phyloP scores from a whole-genome alignment of 108 stramenopile species.

The Conticribra guillardii region DNA sequence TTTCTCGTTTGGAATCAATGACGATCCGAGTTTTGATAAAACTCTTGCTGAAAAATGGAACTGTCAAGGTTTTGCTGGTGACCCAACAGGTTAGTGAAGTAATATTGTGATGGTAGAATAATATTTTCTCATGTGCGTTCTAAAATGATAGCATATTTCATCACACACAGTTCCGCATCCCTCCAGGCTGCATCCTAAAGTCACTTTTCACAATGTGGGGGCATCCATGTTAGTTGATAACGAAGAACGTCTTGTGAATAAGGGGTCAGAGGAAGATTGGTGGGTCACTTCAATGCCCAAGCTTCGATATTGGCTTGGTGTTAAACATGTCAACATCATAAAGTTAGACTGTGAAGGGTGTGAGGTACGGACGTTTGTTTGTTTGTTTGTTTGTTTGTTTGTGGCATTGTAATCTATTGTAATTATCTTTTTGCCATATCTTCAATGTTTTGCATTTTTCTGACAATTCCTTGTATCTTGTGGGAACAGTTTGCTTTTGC shows the following conservation, averaged over 20 bases:
- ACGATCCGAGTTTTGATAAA: slow-evolving; percentile 63
- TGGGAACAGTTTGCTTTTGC: slow-evolving; percentile 55
- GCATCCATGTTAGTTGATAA: slow-evolving; percentile 53
- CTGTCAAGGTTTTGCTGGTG: slow-evolving; percentile 70
- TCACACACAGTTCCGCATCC: slow-evolving; percentile 59
- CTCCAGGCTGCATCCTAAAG: slow-evolving; percentile 54
- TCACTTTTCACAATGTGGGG: slow-evolving; percentile 73
- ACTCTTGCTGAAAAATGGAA: slow-evolving; percentile 54
- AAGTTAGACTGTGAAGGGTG: slow-evolving; percentile 74
- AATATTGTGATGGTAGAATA: too few relatives aligned
- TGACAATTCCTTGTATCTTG: too few relatives aligned
- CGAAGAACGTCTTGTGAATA: slow-evolving; percentile 58
- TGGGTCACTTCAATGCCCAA: slow-evolving; percentile 52
- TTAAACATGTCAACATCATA: slow-evolving; percentile 50
- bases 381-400: background rate
- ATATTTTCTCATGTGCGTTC: background rate
- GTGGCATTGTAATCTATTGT: too few relatives aligned
- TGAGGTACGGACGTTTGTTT: slow-evolving; percentile 29
- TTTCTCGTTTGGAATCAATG: slow-evolving; percentile 66
- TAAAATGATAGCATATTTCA: background rate
- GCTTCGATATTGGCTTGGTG: slow-evolving; percentile 43
- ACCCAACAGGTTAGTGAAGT: too few relatives aligned
- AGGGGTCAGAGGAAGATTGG: slow-evolving; percentile 58
- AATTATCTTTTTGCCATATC: too few relatives aligned
- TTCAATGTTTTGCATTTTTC: too few relatives aligned